phyloP scores from a whole-genome alignment of 2,329 filamentous ascomycete genomes.

The Aspergillus intermedius region DNA sequence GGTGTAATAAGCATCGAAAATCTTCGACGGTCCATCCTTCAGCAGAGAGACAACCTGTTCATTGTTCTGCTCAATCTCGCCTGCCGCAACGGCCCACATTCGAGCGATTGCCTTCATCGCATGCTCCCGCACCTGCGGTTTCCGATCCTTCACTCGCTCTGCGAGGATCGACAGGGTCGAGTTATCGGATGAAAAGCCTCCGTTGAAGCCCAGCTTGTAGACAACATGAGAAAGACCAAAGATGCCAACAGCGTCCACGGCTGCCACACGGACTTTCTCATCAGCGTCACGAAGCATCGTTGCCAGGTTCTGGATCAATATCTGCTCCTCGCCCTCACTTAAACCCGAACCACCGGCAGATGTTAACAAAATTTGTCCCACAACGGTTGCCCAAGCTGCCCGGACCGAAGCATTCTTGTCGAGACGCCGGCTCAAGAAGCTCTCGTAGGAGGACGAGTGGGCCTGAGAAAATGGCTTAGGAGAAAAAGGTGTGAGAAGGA shows the following conservation, averaged over 20 bases:
- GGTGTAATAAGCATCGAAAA: conserved; percentile 82
- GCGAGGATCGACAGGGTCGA: conserved; percentile 77
- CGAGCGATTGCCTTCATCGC: conserved; percentile 78
- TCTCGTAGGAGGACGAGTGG: conserved; percentile 70
- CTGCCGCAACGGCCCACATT: conserved; percentile 88
- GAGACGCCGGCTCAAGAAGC: conserved; percentile 75
- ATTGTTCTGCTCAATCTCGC: conserved; percentile 77
- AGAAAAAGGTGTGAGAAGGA: conserved; percentile 75
- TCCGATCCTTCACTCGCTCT: conserved; percentile 82
- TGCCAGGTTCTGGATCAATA: conserved; percentile 65
- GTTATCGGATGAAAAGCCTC: conserved; percentile 66
- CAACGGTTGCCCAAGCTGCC: conserved; percentile 75
- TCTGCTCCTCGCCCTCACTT: conserved; percentile 71
- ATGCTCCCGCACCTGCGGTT: conserved; percentile 71
- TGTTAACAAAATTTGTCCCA: conserved; percentile 81
- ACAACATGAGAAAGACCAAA: conserved; percentile 78
- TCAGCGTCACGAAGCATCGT: conserved; percentile 83
- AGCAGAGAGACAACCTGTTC: conserved; percentile 69
- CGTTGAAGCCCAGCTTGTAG: conserved; percentile 69
- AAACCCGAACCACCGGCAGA: conserved; percentile 85
- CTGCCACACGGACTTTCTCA: conserved; percentile 82
- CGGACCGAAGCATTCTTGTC: conserved; percentile 81
- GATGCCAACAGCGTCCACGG: conserved; percentile 74
- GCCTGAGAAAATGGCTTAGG: conserved; percentile 84
- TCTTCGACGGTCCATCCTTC: conserved; percentile 72